A percentile compares a stretch with the other conserved stretches of the same genome.
These are phyloP conservation scores for Quambalaria eucalypti DNA, from an alignment of 1,284 basidiomycete species.

Conservation along the genomic window DNA sequence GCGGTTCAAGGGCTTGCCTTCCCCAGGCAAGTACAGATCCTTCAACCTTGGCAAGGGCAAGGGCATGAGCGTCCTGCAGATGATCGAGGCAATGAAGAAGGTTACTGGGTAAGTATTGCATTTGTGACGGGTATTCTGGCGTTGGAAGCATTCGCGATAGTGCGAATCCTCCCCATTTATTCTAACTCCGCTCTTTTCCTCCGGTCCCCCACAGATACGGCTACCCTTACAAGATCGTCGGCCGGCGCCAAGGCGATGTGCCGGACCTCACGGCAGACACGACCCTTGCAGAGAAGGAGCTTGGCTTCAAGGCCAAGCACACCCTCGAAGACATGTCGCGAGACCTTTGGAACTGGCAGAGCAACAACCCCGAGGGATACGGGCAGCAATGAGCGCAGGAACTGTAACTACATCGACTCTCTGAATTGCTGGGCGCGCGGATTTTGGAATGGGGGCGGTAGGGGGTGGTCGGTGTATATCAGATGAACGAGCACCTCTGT, in stretches of 20 bases:
- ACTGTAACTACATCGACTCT: no score
- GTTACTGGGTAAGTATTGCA: conserved; percentile 66
- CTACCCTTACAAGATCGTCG: conserved; percentile 67
- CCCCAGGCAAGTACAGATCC: conserved; percentile 63
- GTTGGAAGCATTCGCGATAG: neutral
- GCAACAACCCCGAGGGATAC: conserved; percentile 6
- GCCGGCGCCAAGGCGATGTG: conserved; percentile 80
- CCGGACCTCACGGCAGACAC: conserved; percentile 95
- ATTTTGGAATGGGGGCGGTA: no score
- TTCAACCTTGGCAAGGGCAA: conserved; percentile 93
- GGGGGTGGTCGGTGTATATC: no score
- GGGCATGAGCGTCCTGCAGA: conserved; percentile 86
- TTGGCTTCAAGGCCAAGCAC: conserved; percentile 75
- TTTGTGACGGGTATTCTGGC: neutral
- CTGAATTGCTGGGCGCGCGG: no score
- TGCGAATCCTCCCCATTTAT: no score
- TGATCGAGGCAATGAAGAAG: conserved; percentile 88
- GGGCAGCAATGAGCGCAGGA: neutral
- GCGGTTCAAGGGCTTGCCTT: conserved; percentile 27
- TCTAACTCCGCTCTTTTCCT: neutral
- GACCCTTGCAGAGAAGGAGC: conserved; percentile 77
- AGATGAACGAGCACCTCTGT: no score
- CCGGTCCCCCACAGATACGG: conserved; percentile 61
- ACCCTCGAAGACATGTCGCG: conserved; percentile 35
- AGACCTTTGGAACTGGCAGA: conserved; percentile 47